Evolutionary conservation across 2,329 filamentous ascomycete genomes (phyloP), one percentile per base, ranked within the genome.

Genomic region (Pseudopithomyces maydicus): DNA sequence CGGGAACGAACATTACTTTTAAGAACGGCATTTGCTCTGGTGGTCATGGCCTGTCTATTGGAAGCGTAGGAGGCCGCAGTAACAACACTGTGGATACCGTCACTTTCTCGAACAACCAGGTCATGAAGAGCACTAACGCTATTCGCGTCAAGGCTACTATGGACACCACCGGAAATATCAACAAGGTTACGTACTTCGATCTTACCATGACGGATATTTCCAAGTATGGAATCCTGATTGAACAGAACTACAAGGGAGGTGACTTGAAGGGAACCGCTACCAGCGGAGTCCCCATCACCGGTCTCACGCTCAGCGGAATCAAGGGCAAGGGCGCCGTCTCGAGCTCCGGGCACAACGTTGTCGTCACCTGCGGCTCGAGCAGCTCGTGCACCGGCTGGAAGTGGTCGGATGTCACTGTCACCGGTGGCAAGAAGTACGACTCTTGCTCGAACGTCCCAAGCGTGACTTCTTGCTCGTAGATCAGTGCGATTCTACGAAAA

Each of bases 21-120:
- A 56, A 51, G 15, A 76, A 76, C 49, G 76, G 77, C 41, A 70
- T 76, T 22, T 84, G 81, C 66, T 75, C 76, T 2, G 81, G 81
- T 17, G 80, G 81, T 17, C 82, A 84, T 63, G 84, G 84, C 41
- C 73, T 87, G 2, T 84, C 82, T 38, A 84, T 87, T 62, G 83
- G 84, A 22, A 83, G 80, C 2, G 80, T 86, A 3, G 83, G 84
- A 32, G 80, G 80, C 6, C 80, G 81, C 22, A 60, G 58, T 50
- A 73, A 84, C 71, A 67, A 66, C 51, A 58, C 55, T 39, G 63
- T 67, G 8, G 62, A 56, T 26, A 59, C 61, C 51, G 54, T 87
- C 15, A 76, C 70, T 20, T 82, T 87, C 64, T 65, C 74, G 8
- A 75, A 79, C 58, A 81, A 78, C 2, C 75, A 72, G 3, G 76